A percentile compares a stretch with the other conserved stretches of the same genome.
Conservation (phyloP, 2,329 filamentous ascomycete genomes). For the Trichoderma brevicompactum region DNA sequence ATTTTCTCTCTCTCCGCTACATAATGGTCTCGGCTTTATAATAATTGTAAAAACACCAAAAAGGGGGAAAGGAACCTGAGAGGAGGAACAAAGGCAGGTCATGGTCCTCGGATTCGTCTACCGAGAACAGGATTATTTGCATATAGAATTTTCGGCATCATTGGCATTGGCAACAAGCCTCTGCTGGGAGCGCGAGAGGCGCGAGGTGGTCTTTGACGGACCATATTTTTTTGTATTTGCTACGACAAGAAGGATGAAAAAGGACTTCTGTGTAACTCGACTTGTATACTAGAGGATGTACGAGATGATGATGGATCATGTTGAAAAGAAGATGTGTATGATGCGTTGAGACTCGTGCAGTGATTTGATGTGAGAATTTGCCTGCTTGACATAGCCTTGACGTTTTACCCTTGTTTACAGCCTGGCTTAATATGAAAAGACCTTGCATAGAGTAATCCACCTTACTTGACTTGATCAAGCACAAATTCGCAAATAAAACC, state of each 20-base stretch:
- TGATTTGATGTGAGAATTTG: background rate
- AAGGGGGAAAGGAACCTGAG: conserved; percentile 2
- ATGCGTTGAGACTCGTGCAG: background rate
- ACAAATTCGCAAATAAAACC: too few relatives aligned
- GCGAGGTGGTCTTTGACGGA: conserved; percentile 3
- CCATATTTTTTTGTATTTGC: conserved; percentile 6
- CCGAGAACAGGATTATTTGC: conserved; percentile 22
- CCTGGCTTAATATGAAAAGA: too few relatives aligned
- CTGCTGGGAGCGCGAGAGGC: conserved; percentile 4
- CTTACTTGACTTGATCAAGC: too few relatives aligned
- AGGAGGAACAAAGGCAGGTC: background rate
- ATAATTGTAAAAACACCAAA: conserved; percentile 28
- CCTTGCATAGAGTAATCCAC: too few relatives aligned
- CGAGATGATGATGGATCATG: conserved; percentile 28
- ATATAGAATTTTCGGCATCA: conserved; percentile 28
- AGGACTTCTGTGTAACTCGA: conserved; percentile 23
- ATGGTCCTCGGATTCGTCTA: conserved; percentile 10
- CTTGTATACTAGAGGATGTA: conserved; percentile 31
- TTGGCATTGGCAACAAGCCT: conserved; percentile 11
- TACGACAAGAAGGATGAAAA: conserved; percentile 15
- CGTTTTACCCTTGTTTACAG: too few relatives aligned
- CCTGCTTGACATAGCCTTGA: too few relatives aligned
- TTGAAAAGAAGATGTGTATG: background rate
- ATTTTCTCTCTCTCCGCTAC: conserved; percentile 26
- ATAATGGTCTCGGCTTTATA: conserved; percentile 21